Evolutionary conservation across 306 rosid genomes (phyloP).

Genomic region (Carpinus fangiana): DNA sequence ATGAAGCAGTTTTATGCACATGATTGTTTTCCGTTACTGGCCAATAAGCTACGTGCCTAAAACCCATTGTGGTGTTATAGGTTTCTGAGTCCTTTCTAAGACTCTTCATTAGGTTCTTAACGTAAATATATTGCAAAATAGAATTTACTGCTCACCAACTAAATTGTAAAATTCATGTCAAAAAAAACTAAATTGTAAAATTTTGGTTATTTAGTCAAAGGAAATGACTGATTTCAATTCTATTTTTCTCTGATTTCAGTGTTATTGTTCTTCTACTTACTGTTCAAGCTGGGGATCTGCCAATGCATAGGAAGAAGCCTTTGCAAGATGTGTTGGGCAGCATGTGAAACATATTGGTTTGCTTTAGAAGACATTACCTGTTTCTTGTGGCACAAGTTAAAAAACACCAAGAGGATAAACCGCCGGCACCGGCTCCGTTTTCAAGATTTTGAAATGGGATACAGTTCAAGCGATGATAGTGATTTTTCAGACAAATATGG

Average conservation of each 20-base stretch:
- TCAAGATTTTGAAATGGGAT: conserved; percentile 44
- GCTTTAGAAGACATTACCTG: conserved; percentile 39
- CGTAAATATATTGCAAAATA: neutral
- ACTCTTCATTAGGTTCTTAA: neutral
- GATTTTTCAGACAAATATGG: conserved; percentile 2
- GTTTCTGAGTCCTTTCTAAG: neutral
- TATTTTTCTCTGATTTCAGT: conserved; percentile 30
- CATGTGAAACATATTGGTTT: conserved; percentile 46
- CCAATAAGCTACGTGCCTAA: neutral
- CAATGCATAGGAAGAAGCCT: conserved; percentile 54
- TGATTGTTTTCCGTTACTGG: no score
- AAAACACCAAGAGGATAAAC: conserved; percentile 44
- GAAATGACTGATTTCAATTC: neutral
- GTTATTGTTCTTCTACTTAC: conserved; percentile 42
- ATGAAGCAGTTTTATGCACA: no score
- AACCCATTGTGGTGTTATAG: neutral
- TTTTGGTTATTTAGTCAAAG: neutral
- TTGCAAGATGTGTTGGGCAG: conserved; percentile 49
- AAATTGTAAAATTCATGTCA: neutral
- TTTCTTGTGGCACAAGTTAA: conserved; percentile 47
- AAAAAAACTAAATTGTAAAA: neutral
- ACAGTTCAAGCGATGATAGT: conserved; percentile 33
- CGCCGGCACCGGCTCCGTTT: conserved; percentile 24
- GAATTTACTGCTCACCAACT: neutral
- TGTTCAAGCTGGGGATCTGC: conserved; percentile 52